Evolutionary conservation across 2,329 filamentous ascomycete species (phyloP).

Genomic region (Davidsoniella eucalypti): DNA sequence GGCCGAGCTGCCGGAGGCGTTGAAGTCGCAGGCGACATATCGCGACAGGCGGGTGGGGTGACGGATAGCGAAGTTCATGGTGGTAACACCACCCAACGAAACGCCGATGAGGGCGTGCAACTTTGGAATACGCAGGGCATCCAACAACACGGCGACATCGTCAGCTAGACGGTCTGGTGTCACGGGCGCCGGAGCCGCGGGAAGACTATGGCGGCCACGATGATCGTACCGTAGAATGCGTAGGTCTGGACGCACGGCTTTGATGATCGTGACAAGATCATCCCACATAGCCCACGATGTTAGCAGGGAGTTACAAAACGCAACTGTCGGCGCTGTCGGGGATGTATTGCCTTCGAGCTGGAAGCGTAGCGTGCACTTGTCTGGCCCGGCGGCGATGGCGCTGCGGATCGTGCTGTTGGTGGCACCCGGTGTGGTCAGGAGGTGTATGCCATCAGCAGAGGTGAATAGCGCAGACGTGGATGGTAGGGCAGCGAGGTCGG

Average conservation of each 20-base stretch:
- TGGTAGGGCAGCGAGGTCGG: constrained; percentile 34
- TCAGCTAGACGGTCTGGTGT: constrained; percentile 49
- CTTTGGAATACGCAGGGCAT: constrained; percentile 50
- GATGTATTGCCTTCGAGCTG: constrained; percentile 56
- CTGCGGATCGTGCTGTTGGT: constrained; percentile 52
- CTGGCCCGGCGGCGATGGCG: constrained; percentile 27
- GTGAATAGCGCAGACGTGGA: constrained; percentile 31
- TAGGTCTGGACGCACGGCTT: constrained; percentile 42
- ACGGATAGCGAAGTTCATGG: constrained; percentile 53
- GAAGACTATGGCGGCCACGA: constrained; percentile 46
- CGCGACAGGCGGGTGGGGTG: constrained; percentile 41
- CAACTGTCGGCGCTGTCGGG: constrained; percentile 51
- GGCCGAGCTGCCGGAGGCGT: constrained; percentile 50
- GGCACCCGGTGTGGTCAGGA: constrained; percentile 20
- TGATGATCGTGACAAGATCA: constrained; percentile 47
- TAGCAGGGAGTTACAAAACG: constrained; percentile 67
- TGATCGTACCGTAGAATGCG: constrained; percentile 63
- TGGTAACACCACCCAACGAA: constrained; percentile 65
- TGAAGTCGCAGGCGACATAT: constrained; percentile 68
- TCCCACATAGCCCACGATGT: constrained; percentile 73
- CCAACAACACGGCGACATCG: constrained; percentile 50
- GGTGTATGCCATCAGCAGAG: constrained; percentile 29
- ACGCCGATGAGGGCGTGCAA: constrained; percentile 58
- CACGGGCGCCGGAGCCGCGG: constrained; percentile 31
- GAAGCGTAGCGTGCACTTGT: constrained; percentile 55